Conservation (phyloP, 805 yeast genomes). For the Candida chauliodis region DNA sequence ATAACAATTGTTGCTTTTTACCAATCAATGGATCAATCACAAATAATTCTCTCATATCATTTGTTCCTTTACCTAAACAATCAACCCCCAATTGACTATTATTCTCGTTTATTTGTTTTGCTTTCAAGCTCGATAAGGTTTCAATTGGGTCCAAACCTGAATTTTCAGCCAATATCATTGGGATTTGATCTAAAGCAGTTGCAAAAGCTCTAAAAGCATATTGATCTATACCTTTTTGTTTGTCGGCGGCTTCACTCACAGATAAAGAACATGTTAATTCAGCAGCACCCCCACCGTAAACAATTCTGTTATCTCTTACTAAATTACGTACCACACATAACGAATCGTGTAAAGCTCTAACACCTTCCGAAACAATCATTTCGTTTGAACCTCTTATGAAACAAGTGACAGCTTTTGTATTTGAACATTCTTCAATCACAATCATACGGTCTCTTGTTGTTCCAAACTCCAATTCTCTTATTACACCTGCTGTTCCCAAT, state of each 20-base stretch:
- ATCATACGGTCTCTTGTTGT: constrained; percentile 96
- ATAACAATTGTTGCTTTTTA: constrained; percentile 89
- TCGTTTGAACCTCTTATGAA: constrained; percentile 93
- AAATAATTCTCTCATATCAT: constrained; percentile 90
- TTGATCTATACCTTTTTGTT: constrained; percentile 92
- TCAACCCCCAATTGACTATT: constrained; percentile 83
- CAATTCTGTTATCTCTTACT: constrained; percentile 86
- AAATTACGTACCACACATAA: constrained; percentile 96
- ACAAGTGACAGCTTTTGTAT: constrained; percentile 86
- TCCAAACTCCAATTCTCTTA: constrained; percentile 89
- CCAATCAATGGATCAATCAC: constrained; percentile 97
- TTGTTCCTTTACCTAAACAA: constrained; percentile 82
- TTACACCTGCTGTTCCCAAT: constrained; percentile 82
- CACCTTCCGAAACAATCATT: constrained; percentile 97
- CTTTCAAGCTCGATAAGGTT: constrained; percentile 76
- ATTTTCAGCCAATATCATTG: constrained; percentile 94
- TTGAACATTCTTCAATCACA: constrained; percentile 85
- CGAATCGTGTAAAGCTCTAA: constrained; percentile 94
- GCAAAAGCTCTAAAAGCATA: constrained; percentile 97
- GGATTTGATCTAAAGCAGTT: constrained; percentile 84
- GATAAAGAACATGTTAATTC: constrained; percentile 92
- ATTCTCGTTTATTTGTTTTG: constrained; percentile 75
- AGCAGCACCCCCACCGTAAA: constrained; percentile 99
- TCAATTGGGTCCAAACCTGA: constrained; percentile 95
- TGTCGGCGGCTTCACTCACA: constrained; percentile 87